Base-by-base conservation (phyloP, 1,284 basidiomycete genomes). In the Sporisorium reilianum region DNA sequence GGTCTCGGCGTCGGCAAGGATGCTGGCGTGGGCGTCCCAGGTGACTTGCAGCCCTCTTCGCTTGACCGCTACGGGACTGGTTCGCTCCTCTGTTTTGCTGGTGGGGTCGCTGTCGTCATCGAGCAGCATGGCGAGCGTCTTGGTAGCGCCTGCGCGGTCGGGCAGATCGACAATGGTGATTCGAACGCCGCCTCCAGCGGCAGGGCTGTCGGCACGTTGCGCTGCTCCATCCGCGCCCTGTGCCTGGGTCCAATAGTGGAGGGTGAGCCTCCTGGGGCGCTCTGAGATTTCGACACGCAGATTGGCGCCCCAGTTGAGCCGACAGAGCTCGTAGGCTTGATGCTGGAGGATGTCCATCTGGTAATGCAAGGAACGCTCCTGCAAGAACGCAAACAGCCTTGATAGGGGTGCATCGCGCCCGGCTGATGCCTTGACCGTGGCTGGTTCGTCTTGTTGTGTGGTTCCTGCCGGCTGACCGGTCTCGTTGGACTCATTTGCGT, bases 271-370 rank as follows among this genome's bases (percentile, higher is more conserved):
- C 12, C 75, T 64, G 1, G 74, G 57, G 9, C 64, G 56, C 46
- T 65, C 57, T 18, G 56, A 44, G 3, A 69, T 67, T 36, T 64
- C 55, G 32, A 68, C 63, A 32, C 67, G 65, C 9, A 84, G 50
- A 22, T 71, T 77, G 14, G 55, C 50, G 8, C 78, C 79, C 82
- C 81, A 83, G 22, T 76, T 75, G 36, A 78, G 65, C 1, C 73
- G 66, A 23, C 63, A 54, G 12, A 82, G 66, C 38, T 80, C 73
- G 46, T 74, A 62, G 0, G 79, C 73, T 52, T 84, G 83, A 28
- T 75, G 74, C 20, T 78, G 63, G 26, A 84, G 50, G 40, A 84
- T 83, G 46, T 81, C 78, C 41, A 84, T 70, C 57, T 80, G 82
- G 32, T 83, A 81, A 34, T 81, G 71, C 10, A 83, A 62, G 2